Percentiles rank a stretch among this genome's conserved stretches.
phyloP scores from a whole-genome alignment of 345 rosid genomes.

The Rhizophora mangle region DNA sequence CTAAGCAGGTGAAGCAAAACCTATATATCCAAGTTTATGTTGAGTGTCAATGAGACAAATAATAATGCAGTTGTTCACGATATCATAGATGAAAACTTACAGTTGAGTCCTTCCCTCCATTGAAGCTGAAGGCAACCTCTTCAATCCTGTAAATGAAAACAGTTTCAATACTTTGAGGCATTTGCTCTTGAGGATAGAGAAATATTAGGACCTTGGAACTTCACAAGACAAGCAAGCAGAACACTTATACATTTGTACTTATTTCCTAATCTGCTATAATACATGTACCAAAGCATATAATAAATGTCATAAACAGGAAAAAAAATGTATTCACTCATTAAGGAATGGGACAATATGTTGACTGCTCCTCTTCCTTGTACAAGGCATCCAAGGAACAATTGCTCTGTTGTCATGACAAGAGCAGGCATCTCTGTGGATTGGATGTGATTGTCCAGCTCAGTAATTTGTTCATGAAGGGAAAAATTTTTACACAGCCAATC shows the following conservation, averaged over 20 bases:
- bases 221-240: constrained; percentile 1
- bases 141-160: constrained; percentile 51
- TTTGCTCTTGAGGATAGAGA: constrained; percentile 5
- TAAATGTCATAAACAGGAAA: no score
- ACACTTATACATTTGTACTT: neutral
- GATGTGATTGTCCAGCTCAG: neutral
- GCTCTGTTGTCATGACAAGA: neutral
- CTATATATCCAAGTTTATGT: constrained; percentile 43
- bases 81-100: constrained; percentile 47
- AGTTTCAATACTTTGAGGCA: constrained; percentile 24
- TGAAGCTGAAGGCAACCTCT: constrained; percentile 97
- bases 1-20: constrained; percentile 90
- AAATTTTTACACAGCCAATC: neutral
- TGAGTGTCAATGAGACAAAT: constrained; percentile 19
- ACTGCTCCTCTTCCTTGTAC: neutral
- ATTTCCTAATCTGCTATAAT: no score
- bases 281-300: no score
- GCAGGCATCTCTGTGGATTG: neutral
- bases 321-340: neutral
- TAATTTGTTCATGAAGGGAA: neutral
- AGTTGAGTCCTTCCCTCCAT: constrained; percentile 98
- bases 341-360: neutral
- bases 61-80: constrained; percentile 8
- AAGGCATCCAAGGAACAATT: neutral
- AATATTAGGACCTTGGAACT: neutral